phyloP scores from a whole-genome alignment of 371 early-diverging fungal species.

The Encephalitozoon intestinalis region DNA sequence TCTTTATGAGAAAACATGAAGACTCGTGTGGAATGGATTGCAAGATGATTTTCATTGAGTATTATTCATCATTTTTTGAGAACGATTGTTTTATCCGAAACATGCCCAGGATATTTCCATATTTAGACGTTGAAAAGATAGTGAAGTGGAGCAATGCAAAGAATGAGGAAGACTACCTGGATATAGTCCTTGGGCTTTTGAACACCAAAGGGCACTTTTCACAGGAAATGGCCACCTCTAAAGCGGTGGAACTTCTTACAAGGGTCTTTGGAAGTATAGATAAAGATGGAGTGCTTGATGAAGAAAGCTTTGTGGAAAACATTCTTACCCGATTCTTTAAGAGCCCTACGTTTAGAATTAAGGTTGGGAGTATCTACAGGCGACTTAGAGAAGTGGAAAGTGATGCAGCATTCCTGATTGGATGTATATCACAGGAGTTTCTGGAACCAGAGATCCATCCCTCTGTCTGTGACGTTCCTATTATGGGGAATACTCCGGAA shows the following conservation, averaged over 20 bases:
- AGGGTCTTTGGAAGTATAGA: neutral
- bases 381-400: neutral
- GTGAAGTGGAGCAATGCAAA: neutral
- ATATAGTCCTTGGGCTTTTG: neutral
- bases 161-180: neutral
- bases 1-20: slow-evolving; percentile 22
- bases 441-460: neutral
- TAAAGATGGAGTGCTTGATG: neutral
- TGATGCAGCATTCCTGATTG: neutral
- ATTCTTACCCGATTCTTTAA: slow-evolving; percentile 1
- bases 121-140: slow-evolving; percentile 7
- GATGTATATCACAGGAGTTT: slow-evolving; percentile 16
- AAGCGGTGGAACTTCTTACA: neutral
- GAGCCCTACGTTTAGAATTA: neutral
- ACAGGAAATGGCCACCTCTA: neutral
- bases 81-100: neutral
- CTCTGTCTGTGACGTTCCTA: neutral
- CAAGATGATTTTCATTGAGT: slow-evolving; percentile 19
- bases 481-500: neutral
- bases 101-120: slow-evolving; percentile 11
- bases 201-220: slow-evolving; percentile 2
- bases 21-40: neutral
- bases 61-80: neutral
- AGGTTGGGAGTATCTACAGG: neutral
- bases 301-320: slow-evolving; percentile 1